Conservation (phyloP, 202 grass and related monocot genomes). For the Zoysia matrella region DNA sequence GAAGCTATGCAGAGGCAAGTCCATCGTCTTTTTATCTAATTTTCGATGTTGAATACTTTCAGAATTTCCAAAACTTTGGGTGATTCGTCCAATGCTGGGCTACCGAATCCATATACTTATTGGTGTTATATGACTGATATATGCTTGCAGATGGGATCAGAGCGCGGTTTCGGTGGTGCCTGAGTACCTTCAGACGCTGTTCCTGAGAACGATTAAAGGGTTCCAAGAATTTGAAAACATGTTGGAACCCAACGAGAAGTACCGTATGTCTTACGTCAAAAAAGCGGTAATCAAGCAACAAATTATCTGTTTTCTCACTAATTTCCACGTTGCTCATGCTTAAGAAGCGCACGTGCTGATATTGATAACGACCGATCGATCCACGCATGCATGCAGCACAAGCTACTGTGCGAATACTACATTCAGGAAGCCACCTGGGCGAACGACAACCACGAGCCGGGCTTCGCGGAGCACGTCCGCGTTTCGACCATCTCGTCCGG, state of each 20-base stretch:
- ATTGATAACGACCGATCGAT: too few species aligned
- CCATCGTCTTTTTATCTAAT: too few species aligned
- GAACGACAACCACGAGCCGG: neutral
- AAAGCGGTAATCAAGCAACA: neutral
- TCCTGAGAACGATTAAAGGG: slow-evolving; percentile 23
- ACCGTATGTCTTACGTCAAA: slow-evolving; percentile 17
- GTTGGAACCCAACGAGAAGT: slow-evolving; percentile 40
- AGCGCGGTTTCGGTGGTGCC: slow-evolving; percentile 13
- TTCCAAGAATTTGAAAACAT: slow-evolving; percentile 33
- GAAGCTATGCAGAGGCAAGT: slow-evolving; percentile 10
- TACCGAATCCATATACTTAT: neutral
- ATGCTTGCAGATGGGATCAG: slow-evolving; percentile 38
- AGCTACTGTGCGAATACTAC: neutral
- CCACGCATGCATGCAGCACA: neutral
- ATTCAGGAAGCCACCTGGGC: slow-evolving; percentile 5
- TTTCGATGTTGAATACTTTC: too few species aligned
- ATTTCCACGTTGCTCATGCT: too few species aligned
- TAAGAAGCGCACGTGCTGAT: too few species aligned
- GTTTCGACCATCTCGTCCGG: neutral
- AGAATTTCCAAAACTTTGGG: too few species aligned
- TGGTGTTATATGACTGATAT: neutral
- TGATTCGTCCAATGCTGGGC: too few species aligned
- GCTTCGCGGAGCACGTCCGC: slow-evolving; percentile 6
- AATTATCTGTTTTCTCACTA: neutral
- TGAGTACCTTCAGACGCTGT: slow-evolving; percentile 30